Evolutionary conservation across 1,284 basidiomycete species (phyloP), one percentile per base, ranked within the genome.

Genomic region (Fomitopsis betulina): DNA sequence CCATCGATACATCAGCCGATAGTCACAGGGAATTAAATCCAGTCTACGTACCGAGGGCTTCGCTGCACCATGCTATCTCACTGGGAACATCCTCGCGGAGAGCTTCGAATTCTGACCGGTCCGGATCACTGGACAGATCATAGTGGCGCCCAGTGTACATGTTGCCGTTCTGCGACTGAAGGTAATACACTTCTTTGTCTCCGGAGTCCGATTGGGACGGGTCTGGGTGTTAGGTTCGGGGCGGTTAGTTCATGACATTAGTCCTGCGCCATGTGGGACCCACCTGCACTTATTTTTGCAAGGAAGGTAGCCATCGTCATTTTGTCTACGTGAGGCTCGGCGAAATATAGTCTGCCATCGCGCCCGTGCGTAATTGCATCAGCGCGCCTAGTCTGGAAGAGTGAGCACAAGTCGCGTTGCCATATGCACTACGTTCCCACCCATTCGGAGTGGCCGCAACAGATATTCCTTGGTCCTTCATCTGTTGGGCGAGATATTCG

Each of bases 131-230:
- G 53, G 63, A 66, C 5, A 66, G 62, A 19, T 72, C 67, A 60
- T 80, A 83, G 64, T 76, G 78, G 43, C 68, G 65, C 58, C 68
- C 73, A 1, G 82, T 79, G 64, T 84, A 91, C 33, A 96, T 65
- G 70, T 96, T 96, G 10, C 94, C 94, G 70, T 96, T 93, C 71
- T 96, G 94, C 1, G 89, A 92, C 70, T 96, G 94, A 6, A 96
- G 77, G 71, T 96, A 96, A 60, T 79, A 74, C 3, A 87, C 79
- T 55, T 89, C 82, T 5, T 38, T 30, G 21, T 25, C 60, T 39
- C 21, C 61, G 19, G 15, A 52, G 19, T 9, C 58, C 12, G 27
- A 39, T 42, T 47, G 33, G 4, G n/a, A 42, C 1, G 10, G 30
- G 25, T 27, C 55, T 56, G 17, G 32, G 32, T n/a, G 21, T 42